Conservation (phyloP, 2,329 filamentous ascomycete species). For the Monilinia fructigena region DNA sequence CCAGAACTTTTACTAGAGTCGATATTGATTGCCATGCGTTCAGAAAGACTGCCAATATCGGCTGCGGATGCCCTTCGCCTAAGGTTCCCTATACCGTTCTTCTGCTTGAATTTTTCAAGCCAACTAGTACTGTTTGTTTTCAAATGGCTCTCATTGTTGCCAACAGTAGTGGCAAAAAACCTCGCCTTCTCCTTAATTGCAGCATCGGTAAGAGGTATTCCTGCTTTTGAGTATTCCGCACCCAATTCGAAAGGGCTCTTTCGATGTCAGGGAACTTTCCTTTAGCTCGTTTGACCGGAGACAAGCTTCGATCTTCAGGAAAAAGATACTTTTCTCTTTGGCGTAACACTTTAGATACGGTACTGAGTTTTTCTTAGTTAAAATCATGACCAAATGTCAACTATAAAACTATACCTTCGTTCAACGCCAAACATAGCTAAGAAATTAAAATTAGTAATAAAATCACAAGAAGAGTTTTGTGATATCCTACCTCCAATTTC, state of each 20-base stretch:
- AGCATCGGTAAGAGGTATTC: constrained; percentile 71
- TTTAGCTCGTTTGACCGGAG: constrained; percentile 78
- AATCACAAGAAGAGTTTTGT: neutral
- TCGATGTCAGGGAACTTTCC: constrained; percentile 90
- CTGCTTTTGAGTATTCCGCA: constrained; percentile 74
- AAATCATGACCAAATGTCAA: neutral
- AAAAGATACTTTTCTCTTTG: constrained; percentile 93
- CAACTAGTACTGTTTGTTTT: constrained; percentile 73
- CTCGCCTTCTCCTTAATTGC: constrained; percentile 81
- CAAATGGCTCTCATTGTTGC: constrained; percentile 67
- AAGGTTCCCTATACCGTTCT: constrained; percentile 49
- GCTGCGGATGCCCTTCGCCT: constrained; percentile 61
- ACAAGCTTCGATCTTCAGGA: constrained; percentile 73
- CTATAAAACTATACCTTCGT: constrained; percentile 70
- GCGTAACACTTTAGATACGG: constrained; percentile 95
- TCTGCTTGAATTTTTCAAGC: constrained; percentile 95
- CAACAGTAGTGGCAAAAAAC: constrained; percentile 74
- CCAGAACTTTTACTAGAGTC: constrained; percentile 55
- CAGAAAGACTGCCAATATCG: constrained; percentile 58
- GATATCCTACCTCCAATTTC: constrained; percentile 77
- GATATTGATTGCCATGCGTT: constrained; percentile 58
- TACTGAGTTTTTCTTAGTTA: constrained; percentile 54
- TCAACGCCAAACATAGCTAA: constrained; percentile 89
- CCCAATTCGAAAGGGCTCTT: constrained; percentile 83
- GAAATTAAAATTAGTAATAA: constrained; percentile 7